phyloP scores from a whole-genome alignment of 176 grass and related monocot species.

The Carex littledalei region DNA sequence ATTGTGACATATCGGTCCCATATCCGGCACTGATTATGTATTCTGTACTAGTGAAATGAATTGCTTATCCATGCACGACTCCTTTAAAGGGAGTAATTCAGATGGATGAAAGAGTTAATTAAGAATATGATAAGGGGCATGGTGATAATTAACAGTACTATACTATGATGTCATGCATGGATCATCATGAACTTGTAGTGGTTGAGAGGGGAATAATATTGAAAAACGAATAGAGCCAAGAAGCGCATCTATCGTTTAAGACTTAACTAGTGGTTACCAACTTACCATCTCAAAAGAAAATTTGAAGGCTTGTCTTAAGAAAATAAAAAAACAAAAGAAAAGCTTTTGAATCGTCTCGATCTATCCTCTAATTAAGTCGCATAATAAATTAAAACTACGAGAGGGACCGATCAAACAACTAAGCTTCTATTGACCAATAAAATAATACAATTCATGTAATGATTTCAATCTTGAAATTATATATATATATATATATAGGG shows the following conservation, averaged over 20 bases:
- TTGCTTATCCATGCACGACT: not conserved
- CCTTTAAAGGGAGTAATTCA: not conserved
- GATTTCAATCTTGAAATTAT: not conserved
- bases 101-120: not conserved
- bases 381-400: not conserved
- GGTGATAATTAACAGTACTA: not conserved
- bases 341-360: not conserved
- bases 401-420: not conserved
- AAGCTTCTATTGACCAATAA: not conserved
- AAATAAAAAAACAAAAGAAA: not conserved
- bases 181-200: conserved; percentile 5
- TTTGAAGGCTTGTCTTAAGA: not conserved
- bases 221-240: not conserved
- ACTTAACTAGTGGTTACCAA: not conserved
- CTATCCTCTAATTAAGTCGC: not conserved
- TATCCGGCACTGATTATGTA: no score
- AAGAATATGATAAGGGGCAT: not conserved
- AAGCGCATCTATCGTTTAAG: not conserved
- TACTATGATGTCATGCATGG: conserved; percentile 12
- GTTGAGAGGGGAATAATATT: conserved; percentile 11
- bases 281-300: not conserved
- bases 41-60: not conserved
- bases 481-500: no score
- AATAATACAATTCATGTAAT: not conserved
- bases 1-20: no score